Conservation (phyloP, 441 rosid species). For the Macaranga tanarius region DNA sequence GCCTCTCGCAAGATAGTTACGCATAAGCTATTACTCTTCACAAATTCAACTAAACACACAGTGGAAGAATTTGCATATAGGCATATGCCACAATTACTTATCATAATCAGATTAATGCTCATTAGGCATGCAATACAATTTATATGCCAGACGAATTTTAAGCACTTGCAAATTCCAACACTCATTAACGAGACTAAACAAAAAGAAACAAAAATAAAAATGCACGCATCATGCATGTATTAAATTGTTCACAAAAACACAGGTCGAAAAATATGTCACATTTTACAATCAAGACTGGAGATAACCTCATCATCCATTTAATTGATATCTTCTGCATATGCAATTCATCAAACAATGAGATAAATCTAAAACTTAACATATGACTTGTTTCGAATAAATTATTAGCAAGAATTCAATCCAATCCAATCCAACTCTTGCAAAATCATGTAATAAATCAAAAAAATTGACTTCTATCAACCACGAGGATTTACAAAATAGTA, state of each 20-base stretch:
- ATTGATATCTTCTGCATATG: background rate
- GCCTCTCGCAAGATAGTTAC: background rate
- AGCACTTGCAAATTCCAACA: background rate
- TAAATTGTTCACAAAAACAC: background rate
- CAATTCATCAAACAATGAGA: background rate
- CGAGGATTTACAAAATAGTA: no score
- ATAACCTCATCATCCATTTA: no score
- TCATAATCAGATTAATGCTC: no score
- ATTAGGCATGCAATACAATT: background rate
- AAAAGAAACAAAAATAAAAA: no score
- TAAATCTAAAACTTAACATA: background rate
- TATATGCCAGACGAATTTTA: background rate
- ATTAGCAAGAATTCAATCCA: no score
- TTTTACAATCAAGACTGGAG: background rate
- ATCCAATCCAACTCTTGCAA: no score
- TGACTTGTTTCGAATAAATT: no score
- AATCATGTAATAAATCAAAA: no score
- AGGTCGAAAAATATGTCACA: background rate
- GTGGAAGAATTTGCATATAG: background rate
- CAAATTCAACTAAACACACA: background rate
- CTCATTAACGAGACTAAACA: background rate
- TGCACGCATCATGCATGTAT: no score
- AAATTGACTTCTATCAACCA: no score
- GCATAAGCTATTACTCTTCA: no score
- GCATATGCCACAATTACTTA: no score